These are phyloP conservation scores for Russula sp. DNA, from an alignment of 768 basidiomycete genomes.

Conservation along the genomic window DNA sequence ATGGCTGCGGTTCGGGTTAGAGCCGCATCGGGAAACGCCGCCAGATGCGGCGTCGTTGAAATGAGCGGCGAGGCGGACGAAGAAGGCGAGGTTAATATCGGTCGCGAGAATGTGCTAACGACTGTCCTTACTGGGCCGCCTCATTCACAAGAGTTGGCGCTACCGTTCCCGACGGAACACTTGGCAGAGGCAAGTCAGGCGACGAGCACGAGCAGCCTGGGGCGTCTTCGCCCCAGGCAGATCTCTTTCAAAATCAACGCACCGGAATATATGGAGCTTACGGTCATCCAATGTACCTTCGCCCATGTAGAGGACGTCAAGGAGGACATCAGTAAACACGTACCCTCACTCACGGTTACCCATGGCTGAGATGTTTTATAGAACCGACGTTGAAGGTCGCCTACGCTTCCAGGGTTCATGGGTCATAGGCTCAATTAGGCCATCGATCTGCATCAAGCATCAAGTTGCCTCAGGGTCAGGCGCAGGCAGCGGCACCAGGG, in stretches of 20 bases:
- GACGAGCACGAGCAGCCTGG: background rate
- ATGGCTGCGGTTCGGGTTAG: background rate
- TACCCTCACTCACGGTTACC: background rate
- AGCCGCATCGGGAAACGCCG: background rate
- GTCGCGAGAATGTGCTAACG: background rate
- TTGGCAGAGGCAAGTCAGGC: background rate
- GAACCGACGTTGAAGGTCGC: background rate
- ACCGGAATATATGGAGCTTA: background rate
- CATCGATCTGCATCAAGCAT: slow-evolving; percentile 26
- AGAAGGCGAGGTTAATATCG: background rate
- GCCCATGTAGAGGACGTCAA: background rate
- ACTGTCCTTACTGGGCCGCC: background rate
- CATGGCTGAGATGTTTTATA: background rate
- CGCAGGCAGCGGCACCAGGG: background rate
- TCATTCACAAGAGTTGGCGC: background rate
- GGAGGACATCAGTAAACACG: background rate
- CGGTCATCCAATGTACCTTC: background rate
- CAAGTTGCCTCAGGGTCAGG: background rate
- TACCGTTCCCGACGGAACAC: background rate
- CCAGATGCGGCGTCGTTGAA: background rate
- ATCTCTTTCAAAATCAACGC: background rate
- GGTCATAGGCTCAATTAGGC: slow-evolving; percentile 44
- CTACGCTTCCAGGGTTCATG: background rate
- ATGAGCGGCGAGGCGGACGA: background rate
- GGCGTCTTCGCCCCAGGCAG: background rate